Conservation (phyloP, 2,329 filamentous ascomycete species). For the Ophiostoma ulmi region DNA sequence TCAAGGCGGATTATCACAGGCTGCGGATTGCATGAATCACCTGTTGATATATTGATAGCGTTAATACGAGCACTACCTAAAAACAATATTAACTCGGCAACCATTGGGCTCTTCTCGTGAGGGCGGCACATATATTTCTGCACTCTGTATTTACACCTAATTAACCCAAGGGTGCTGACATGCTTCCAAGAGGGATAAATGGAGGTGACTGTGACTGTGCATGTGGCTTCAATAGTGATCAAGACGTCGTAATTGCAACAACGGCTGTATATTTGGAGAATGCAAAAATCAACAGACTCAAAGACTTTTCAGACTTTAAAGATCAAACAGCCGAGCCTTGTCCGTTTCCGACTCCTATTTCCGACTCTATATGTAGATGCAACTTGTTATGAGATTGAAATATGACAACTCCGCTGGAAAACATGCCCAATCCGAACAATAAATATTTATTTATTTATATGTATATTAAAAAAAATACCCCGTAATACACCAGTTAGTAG, state of each 20-base stretch:
- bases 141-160: background rate
- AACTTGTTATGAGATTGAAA: background rate
- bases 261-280: background rate
- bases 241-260: background rate
- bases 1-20: background rate
- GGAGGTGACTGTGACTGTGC: too few relatives aligned
- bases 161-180: background rate
- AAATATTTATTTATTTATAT: background rate
- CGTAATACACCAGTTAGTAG: background rate
- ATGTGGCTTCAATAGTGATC: background rate
- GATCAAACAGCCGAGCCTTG: conserved; percentile 5
- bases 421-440: background rate
- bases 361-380: background rate
- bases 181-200: background rate
- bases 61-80: background rate
- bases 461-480: background rate
- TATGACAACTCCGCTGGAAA: background rate
- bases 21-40: background rate
- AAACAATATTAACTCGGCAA: background rate
- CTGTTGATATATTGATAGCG: background rate
- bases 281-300: too few relatives aligned
- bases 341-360: conserved; percentile 7
- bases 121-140: background rate
- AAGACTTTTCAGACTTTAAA: too few relatives aligned
- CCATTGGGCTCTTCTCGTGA: background rate